Conservation (phyloP, 164 flowering plant species). For the Buxus sempervirens region DNA sequence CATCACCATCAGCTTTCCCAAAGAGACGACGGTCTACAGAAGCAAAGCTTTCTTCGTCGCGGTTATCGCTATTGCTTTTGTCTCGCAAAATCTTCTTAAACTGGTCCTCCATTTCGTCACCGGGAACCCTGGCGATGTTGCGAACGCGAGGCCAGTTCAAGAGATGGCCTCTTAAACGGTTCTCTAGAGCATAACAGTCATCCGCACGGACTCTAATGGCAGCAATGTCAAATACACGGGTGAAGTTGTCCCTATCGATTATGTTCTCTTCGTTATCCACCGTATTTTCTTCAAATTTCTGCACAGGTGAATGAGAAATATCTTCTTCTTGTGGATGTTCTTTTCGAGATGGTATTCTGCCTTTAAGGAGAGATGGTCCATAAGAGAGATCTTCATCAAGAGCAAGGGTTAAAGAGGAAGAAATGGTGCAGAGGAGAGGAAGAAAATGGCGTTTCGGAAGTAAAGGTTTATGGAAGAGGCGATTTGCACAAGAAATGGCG, state of each 20-base stretch:
- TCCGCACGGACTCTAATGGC: slow-evolving; percentile 82
- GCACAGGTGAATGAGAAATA: background rate
- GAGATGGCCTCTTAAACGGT: slow-evolving; percentile 77
- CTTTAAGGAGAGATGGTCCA: slow-evolving; percentile 83
- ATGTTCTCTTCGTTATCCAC: background rate
- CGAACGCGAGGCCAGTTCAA: slow-evolving; percentile 91
- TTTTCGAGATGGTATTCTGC: slow-evolving; percentile 26
- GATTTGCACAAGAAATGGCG: slow-evolving; percentile 16
- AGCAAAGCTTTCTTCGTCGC: slow-evolving; percentile 20
- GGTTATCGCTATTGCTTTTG: slow-evolving; percentile 7
- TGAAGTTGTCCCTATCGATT: slow-evolving; percentile 54
- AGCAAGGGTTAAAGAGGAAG: slow-evolving; percentile 17
- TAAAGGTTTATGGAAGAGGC: slow-evolving; percentile 16
- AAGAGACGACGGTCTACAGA: slow-evolving; percentile 44
- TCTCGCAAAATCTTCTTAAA: slow-evolving; percentile 21
- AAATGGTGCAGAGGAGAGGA: slow-evolving; percentile 21
- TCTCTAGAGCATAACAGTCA: slow-evolving; percentile 65
- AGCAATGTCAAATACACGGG: slow-evolving; percentile 58
- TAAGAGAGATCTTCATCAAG: slow-evolving; percentile 26
- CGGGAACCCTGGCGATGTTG: slow-evolving; percentile 85
- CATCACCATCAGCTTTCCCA: slow-evolving; percentile 63
- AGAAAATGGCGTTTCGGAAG: slow-evolving; percentile 11
- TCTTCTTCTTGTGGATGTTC: background rate
- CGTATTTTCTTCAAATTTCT: background rate
- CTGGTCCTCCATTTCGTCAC: slow-evolving; percentile 68